Base-by-base conservation (phyloP, 2,329 filamentous ascomycete genomes). In the Neofusicoccum laricinum region DNA sequence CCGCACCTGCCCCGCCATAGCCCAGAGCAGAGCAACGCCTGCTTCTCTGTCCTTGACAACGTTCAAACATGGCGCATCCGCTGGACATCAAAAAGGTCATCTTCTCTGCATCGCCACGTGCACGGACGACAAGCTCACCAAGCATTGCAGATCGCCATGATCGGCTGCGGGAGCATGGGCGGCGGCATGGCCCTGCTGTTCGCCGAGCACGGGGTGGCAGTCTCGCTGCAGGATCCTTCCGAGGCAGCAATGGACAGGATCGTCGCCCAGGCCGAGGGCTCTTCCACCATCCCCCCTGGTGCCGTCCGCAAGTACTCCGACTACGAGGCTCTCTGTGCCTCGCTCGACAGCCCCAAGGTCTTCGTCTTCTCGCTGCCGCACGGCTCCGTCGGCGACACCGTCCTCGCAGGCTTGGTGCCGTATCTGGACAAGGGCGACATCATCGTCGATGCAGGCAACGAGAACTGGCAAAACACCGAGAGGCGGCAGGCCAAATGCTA, bases 401-500 rank as follows among this genome's bases (percentile, higher is more conserved):
- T 83, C 1, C 72, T 84, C 1, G 76, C 77, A 64, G 75, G 78
- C 62, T 64, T 87, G 32, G 78, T 81, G 67, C 79, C 80, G 1
- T 78, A 85, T 66, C 76, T 91, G 3, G 79, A 82, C 17, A 78
- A 79, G 49, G 85, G 85, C 14, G 88, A 91, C 71, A 85, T 91
- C 59, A 86, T 91, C 63, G 80, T 91, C 36, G 88, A 91, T 70
- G 86, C 85, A 10, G 86, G 85, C 0, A 91, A 91, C 69, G 88
- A 91, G 74, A 81, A 89, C 71, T 90, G 86, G 75, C 76, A 81
- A 40, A 86, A 85, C 51, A 91, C 88, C 0, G 85, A 91, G 71
- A 74, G 86, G 11, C 78, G 88, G 43, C 88, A 90, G 69, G 79
- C 79, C 34, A 83, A 85, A 63, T 82, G 86, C 46, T 78, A 81